Conservation (phyloP, 1,139 yeast genomes). For the Debaryomycetaceae sp. region DNA sequence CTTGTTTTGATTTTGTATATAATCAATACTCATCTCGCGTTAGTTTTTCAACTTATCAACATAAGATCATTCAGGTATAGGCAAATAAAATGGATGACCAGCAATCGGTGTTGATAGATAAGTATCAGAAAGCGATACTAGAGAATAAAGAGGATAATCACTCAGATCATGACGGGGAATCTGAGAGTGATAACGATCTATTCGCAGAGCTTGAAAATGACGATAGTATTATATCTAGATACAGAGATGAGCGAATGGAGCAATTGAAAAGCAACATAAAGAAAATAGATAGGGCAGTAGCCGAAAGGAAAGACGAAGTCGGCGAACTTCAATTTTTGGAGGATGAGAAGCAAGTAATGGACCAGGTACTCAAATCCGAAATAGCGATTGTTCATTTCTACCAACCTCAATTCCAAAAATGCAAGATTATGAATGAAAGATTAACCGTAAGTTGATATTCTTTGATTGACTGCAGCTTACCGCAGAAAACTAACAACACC, state of each 20-base stretch:
- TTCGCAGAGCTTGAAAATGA: slow-evolving; percentile 34
- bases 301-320: slow-evolving; percentile 27
- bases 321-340: slow-evolving; percentile 38
- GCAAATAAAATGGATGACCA: slow-evolving; percentile 24
- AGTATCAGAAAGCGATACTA: slow-evolving; percentile 37
- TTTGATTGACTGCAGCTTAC: background rate
- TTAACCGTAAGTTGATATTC: slow-evolving; percentile 18
- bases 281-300: slow-evolving; percentile 32
- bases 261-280: slow-evolving; percentile 45
- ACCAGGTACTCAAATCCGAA: slow-evolving; percentile 40
- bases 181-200: slow-evolving; percentile 34
- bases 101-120: slow-evolving; percentile 34
- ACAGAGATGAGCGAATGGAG: slow-evolving; percentile 49
- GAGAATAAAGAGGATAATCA: slow-evolving; percentile 11
- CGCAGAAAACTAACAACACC: slow-evolving; percentile 5
- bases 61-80: background rate
- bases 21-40: background rate
- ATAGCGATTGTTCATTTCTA: slow-evolving; percentile 62
- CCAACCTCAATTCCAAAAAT: slow-evolving; percentile 57
- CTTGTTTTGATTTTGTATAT: background rate
- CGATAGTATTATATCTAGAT: slow-evolving; percentile 24
- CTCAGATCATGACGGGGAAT: slow-evolving; percentile 20
- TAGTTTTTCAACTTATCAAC: background rate
- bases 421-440: slow-evolving; percentile 54
- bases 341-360: slow-evolving; percentile 57